A percentile compares a stretch with the other conserved stretches of the same genome.
These are phyloP conservation scores for Penicillium waksmanii DNA, from an alignment of 495 filamentous ascomycete genomes.

Conservation along the genomic window DNA sequence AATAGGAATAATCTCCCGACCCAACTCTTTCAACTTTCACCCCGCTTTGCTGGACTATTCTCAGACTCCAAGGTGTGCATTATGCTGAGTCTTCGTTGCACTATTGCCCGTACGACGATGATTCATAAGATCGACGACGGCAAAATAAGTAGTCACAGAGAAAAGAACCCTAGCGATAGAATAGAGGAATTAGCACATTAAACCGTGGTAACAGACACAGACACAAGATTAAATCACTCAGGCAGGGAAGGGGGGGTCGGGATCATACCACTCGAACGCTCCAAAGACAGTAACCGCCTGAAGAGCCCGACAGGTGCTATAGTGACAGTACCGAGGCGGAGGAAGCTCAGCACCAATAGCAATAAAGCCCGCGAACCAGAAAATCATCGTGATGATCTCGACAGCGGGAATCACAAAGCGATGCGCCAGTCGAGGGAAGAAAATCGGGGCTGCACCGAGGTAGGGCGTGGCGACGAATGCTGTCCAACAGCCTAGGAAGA, in stretches of 20 bases:
- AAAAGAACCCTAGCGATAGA: conserved; percentile 51
- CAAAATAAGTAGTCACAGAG: conserved; percentile 42
- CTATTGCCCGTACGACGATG: conserved; percentile 25
- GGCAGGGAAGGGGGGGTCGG: too few relatives aligned
- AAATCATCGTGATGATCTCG: conserved; percentile 75
- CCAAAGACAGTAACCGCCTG: conserved; percentile 59
- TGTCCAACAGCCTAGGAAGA: conserved; percentile 76
- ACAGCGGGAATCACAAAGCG: conserved; percentile 64
- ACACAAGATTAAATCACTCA: too few relatives aligned
- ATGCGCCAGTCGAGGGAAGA: conserved; percentile 60
- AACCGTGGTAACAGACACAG: too few relatives aligned
- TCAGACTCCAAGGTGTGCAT: conserved; percentile 30
- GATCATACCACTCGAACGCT: conserved; percentile 58
- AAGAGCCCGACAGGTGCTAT: conserved; percentile 49
- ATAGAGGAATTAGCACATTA: too few relatives aligned
- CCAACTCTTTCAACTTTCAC: too few relatives aligned
- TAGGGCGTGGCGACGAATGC: conserved; percentile 66
- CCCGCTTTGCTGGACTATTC: neutral
- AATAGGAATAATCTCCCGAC: too few relatives aligned
- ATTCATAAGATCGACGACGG: conserved; percentile 24
- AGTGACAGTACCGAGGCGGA: conserved; percentile 47
- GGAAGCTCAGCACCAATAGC: conserved; percentile 67
- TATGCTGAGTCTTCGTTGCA: conserved; percentile 26
- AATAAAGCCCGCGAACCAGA: conserved; percentile 87
- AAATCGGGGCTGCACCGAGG: conserved; percentile 64